Evolutionary conservation across 768 basidiomycete genomes (phyloP), one percentile per base, ranked within the genome.

Genomic region (Rhodocollybia butyracea): DNA sequence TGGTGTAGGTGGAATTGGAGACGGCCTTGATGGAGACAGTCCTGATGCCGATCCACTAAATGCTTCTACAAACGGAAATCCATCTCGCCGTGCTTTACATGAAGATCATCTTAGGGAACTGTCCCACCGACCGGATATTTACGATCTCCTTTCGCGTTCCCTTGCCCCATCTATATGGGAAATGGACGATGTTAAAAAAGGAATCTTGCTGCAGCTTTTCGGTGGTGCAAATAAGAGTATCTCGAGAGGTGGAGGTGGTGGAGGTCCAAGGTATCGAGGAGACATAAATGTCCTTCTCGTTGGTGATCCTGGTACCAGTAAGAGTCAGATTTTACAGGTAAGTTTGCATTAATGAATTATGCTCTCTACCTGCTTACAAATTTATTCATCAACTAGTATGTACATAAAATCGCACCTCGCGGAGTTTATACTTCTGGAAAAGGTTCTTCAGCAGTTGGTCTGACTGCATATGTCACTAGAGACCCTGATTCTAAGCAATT

Each of bases 171-270:
- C 87, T 31, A 97, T 99, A 60, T 98, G 92, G 87, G 91, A 93
- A 68, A 89, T 98, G 91, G 95, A 98, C 24, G 97, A 99, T 66
- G 94, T 98, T 57, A 99, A 99, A 76, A 98, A 98, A 76, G 97
- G 97, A 0, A 97, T 98, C 51, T 68, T 99, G 56, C 74, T 99
- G 30, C 96, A 98, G 69, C 72, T 99, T 24, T 98, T 99, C 70
- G 97, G 97, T 3, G 97, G 97, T 0, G 98, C 97, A 32, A 98
- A 98, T 70, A 99, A 99, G 77, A 94, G 78, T 63, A 91, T 98
- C 60, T 82, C 91, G 2, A 79, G 86, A 54, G 97, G 97, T 51
- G 95, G 96, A 10, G 96, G 96, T 4, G 94, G 88, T 2, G 96
- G 96, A 2, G 97, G 97, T 1, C 96, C 97, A 5, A 79, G 96